These are phyloP conservation scores for Chaetomium sp. DNA, from an alignment of 2,329 filamentous ascomycete species.

Conservation along the genomic window DNA sequence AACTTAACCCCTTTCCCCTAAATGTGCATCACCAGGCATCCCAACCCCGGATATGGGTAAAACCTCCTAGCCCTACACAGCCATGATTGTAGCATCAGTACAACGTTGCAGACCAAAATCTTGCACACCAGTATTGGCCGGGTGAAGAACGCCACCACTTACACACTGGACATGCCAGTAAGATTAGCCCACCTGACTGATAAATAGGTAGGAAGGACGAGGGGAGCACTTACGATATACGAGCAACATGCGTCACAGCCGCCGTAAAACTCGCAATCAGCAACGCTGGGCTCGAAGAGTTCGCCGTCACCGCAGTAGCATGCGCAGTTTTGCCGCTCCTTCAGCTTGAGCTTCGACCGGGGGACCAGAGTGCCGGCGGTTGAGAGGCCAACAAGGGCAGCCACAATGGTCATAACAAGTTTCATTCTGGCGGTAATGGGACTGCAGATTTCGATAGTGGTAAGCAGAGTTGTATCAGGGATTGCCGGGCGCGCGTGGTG, in stretches of 20 bases:
- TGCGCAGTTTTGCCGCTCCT: background rate
- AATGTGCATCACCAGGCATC: background rate
- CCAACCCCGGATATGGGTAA: background rate
- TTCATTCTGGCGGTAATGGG: background rate
- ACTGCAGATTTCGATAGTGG: too few species aligned
- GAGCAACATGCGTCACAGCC: background rate
- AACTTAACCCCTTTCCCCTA: background rate
- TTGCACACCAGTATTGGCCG: too few species aligned
- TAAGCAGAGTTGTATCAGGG: too few species aligned
- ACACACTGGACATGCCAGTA: background rate
- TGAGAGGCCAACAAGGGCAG: background rate
- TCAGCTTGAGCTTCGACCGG: background rate
- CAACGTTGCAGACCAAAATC: too few species aligned
- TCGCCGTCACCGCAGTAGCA: constrained; percentile 1
- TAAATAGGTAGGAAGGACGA: background rate
- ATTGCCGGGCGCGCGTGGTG: too few species aligned
- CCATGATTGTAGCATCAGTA: background rate
- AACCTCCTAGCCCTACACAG: background rate
- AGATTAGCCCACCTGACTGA: background rate
- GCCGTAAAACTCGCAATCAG: background rate
- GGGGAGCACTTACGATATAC: background rate
- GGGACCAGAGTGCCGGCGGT: background rate
- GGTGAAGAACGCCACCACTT: background rate
- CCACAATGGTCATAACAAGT: background rate
- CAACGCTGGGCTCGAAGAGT: background rate